Conservation (phyloP, 202 grass and related monocot genomes). For the Hordeum pubiflorum region DNA sequence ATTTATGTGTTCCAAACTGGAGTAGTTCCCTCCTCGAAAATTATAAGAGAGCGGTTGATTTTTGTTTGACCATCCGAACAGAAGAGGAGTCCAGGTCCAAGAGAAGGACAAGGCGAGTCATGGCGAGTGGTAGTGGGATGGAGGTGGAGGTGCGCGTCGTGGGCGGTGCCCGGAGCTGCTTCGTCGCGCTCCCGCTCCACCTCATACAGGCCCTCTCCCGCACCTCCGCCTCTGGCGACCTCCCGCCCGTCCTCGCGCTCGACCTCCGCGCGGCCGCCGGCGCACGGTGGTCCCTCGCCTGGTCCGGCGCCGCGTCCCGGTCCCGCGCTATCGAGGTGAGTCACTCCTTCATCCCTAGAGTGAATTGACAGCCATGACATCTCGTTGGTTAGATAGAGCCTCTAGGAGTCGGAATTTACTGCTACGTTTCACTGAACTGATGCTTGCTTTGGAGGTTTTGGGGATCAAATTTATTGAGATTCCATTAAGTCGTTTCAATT, state of each 20-base stretch:
- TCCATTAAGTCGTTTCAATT: background rate
- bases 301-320: constrained; percentile 68
- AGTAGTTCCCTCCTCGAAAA: background rate
- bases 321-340: constrained; percentile 73
- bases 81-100: background rate
- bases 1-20: too few species aligned
- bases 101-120: background rate
- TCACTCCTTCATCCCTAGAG: background rate
- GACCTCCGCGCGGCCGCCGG: constrained; percentile 46
- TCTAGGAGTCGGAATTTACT: background rate
- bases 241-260: constrained; percentile 77
- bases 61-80: background rate
- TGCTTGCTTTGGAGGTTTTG: background rate
- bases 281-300: constrained; percentile 64
- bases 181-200: constrained; percentile 74
- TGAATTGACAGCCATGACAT: background rate
- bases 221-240: constrained; percentile 39
- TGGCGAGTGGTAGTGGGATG: constrained; percentile 15
- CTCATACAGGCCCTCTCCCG: constrained; percentile 64
- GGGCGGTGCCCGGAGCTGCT: constrained; percentile 71
- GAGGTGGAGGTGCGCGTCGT: constrained; percentile 70
- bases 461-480: background rate
- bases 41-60: background rate
- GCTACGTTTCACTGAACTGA: background rate
- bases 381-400: background rate